Conservation (phyloP, 495 filamentous ascomycete species). For the Ascodesmis nigricans region DNA sequence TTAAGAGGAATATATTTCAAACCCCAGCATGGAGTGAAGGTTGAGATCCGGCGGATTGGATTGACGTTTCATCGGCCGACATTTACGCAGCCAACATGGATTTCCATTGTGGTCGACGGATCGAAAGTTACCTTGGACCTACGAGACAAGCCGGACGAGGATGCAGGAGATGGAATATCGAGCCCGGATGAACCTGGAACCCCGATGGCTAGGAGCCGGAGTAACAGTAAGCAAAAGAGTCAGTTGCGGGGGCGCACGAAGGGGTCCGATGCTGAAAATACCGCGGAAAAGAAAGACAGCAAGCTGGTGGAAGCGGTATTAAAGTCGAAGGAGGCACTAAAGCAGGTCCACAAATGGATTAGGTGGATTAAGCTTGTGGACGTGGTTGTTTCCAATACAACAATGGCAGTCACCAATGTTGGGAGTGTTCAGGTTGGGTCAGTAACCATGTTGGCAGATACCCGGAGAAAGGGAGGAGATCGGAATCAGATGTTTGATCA, state of each 20-base stretch:
- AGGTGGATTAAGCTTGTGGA: conserved; percentile 81
- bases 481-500: conserved; percentile 77
- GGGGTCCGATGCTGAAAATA: background rate
- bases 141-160: conserved; percentile 30
- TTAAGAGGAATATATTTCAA: conserved; percentile 74
- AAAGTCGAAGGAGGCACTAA: conserved; percentile 46
- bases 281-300: conserved; percentile 31
- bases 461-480: conserved; percentile 73
- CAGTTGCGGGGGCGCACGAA: no score
- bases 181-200: no score
- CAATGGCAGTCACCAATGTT: conserved; percentile 49
- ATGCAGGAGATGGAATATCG: background rate
- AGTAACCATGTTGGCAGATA: conserved; percentile 72
- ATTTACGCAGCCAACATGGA: conserved; percentile 91
- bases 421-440: conserved; percentile 68
- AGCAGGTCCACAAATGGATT: conserved; percentile 56
- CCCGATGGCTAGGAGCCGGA: no score
- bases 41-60: conserved; percentile 76
- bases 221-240: background rate
- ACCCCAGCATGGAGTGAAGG: conserved; percentile 60
- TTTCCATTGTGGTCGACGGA: conserved; percentile 70
- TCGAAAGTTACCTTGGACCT: conserved; percentile 65
- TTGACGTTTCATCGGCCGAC: conserved; percentile 76
- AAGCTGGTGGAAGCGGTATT: conserved; percentile 29
- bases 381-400: conserved; percentile 61